Conservation (phyloP, 202 grass and related monocot genomes). For the Schoenoplectus triqueter region DNA sequence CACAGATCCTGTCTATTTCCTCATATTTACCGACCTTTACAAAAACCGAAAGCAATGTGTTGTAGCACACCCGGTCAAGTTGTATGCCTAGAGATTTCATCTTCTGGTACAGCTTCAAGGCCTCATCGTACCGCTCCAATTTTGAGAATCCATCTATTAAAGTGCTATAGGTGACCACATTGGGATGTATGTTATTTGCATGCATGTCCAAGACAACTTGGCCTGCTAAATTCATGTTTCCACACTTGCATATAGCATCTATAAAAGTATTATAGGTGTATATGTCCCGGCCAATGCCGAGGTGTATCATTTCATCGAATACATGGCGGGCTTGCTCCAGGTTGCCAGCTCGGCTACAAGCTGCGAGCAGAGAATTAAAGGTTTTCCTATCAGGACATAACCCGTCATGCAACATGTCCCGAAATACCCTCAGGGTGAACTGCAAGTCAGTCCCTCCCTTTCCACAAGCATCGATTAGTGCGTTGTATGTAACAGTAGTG, state of each 20-base stretch:
- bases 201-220: slow-evolving; percentile 83
- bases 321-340: slow-evolving; percentile 73
- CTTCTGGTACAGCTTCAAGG: slow-evolving; percentile 71
- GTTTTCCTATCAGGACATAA: slow-evolving; percentile 90
- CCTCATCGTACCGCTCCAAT: slow-evolving; percentile 84
- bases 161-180: slow-evolving; percentile 98
- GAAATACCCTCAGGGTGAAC: slow-evolving; percentile 80
- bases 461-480: slow-evolving; percentile 87
- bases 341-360: slow-evolving; percentile 81
- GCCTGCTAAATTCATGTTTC: slow-evolving; percentile 85
- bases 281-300: slow-evolving; percentile 85
- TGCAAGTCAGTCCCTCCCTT: slow-evolving; percentile 90
- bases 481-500: slow-evolving; percentile 86
- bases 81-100: slow-evolving; percentile 81
- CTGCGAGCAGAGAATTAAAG: slow-evolving; percentile 94
- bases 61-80: slow-evolving; percentile 91
- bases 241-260: slow-evolving; percentile 96
- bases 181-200: slow-evolving; percentile 67
- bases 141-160: slow-evolving; percentile 96
- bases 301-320: slow-evolving; percentile 97
- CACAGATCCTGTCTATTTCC: slow-evolving; percentile 78
- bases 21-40: slow-evolving; percentile 80
- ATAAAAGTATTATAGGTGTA: slow-evolving; percentile 99
- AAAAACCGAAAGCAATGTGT: slow-evolving; percentile 88
- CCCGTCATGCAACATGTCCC: slow-evolving; percentile 80